Percentiles rank a stretch among this genome's conserved stretches.
These are phyloP conservation scores for Pichia sp. DNA, from an alignment of 1,139 yeast genomes.

Conservation along the genomic window DNA sequence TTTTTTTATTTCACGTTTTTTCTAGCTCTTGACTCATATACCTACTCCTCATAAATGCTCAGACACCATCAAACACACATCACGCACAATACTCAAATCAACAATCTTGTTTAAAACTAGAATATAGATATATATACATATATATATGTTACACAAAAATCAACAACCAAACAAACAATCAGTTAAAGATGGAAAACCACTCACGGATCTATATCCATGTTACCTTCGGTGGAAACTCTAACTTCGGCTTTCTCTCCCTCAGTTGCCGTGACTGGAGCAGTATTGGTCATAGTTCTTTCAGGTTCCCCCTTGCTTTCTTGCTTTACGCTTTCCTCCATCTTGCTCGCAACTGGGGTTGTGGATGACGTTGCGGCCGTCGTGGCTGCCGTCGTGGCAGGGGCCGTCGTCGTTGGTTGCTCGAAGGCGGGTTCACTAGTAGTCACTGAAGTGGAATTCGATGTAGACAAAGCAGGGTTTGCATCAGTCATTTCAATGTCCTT, in stretches of 20 bases:
- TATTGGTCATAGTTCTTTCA: not conserved
- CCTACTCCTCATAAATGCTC: not conserved
- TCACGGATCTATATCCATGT: constrained; percentile 5
- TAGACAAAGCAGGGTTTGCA: not conserved
- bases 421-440: not conserved
- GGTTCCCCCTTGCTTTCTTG: constrained; percentile 15
- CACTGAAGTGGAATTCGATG: not conserved
- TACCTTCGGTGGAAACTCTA: not conserved
- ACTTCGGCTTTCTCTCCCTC: constrained; percentile 16
- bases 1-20: not conserved
- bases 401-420: not conserved
- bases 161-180: not conserved
- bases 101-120: not conserved
- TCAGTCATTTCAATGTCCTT: constrained; percentile 9
- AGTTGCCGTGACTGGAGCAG: not conserved
- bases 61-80: not conserved
- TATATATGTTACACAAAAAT: constrained; percentile 2
- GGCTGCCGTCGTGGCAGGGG: not conserved
- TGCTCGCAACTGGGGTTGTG: not conserved
- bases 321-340: not conserved
- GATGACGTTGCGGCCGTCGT: not conserved
- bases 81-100: not conserved
- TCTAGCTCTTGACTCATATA: not conserved
- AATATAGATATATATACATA: not conserved
- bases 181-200: too few relatives aligned